Conservation (phyloP, 768 basidiomycete species). For the Rickenella mellea region DNA sequence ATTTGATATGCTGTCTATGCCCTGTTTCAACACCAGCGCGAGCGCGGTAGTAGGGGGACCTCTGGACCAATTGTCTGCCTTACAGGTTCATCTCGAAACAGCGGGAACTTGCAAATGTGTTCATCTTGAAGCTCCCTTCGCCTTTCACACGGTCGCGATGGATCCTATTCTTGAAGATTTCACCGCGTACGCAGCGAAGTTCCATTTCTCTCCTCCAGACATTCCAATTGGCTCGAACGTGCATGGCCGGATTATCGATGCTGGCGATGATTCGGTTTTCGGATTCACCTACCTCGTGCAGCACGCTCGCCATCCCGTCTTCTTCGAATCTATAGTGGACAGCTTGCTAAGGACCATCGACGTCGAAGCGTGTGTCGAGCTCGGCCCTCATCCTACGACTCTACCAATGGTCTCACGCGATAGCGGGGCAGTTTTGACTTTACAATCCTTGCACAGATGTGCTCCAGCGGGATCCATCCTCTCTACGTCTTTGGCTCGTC, state of each 20-base stretch:
- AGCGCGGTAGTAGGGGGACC: conserved; percentile 57
- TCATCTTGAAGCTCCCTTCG: conserved; percentile 46
- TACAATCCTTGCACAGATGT: conserved; percentile 42
- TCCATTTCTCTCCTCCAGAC: conserved; percentile 34
- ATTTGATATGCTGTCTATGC: conserved; percentile 34
- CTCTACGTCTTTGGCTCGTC: conserved; percentile 31
- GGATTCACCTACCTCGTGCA: conserved; percentile 42
- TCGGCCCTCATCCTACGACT: conserved; percentile 52
- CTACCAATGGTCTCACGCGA: conserved; percentile 38
- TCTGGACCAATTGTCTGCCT: conserved; percentile 26
- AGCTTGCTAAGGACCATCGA: conserved; percentile 23
- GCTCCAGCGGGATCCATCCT: conserved; percentile 37
- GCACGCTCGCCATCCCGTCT: conserved; percentile 52
- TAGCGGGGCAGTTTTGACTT: conserved; percentile 21
- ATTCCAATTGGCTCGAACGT: conserved; percentile 60
- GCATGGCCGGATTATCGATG: conserved; percentile 38
- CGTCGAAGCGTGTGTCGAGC: conserved; percentile 50
- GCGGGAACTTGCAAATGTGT: conserved; percentile 25
- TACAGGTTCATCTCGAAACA: conserved; percentile 32
- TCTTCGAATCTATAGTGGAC: conserved; percentile 43
- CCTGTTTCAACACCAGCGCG: conserved; percentile 51
- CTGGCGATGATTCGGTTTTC: conserved; percentile 42
- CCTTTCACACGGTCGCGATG: conserved; percentile 64
- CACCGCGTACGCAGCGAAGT: conserved; percentile 22
- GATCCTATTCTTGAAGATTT: conserved; percentile 43